Percentiles rank a stretch among this genome's conserved stretches.
Evolutionary conservation across 257 asterid species (phyloP).

Genomic region (Nemophila menziesii): DNA sequence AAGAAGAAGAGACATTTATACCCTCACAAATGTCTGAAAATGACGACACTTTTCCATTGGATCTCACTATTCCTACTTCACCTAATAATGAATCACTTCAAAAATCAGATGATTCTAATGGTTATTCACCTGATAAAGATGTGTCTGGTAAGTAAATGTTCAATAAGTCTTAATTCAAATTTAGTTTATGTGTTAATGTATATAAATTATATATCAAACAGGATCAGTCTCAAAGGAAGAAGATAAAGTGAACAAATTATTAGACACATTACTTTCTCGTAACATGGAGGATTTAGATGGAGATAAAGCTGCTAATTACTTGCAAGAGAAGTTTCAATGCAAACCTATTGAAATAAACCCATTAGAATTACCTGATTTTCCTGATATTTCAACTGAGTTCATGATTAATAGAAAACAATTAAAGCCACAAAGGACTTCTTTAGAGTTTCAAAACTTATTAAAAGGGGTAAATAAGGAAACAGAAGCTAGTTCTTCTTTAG

Average conservation of each 20-base stretch:
- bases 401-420: conserved; percentile 26
- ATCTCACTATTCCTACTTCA: conserved; percentile 21
- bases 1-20: too few relatives aligned
- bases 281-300: conserved; percentile 48
- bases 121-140: conserved; percentile 34
- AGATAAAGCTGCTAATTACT: conserved; percentile 38
- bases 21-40: conserved; percentile 20
- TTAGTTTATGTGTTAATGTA: conserved; percentile 1
- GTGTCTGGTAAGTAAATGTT: conserved; percentile 38
- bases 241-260: conserved; percentile 16
- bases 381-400: conserved; percentile 27
- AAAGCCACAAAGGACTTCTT: conserved; percentile 30
- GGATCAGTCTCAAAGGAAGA: conserved; percentile 30
- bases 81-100: conserved; percentile 22
- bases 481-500: conserved; percentile 19
- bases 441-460: conserved; percentile 25
- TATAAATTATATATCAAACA: conserved; percentile 20
- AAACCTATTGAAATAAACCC: conserved; percentile 46
- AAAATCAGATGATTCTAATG: conserved; percentile 16
- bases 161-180: conserved; percentile 7
- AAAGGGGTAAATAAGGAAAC: conserved; percentile 28
- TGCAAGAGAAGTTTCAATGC: conserved; percentile 63
- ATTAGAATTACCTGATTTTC: conserved; percentile 29
- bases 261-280: conserved; percentile 46
- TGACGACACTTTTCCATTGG: conserved; percentile 21